Conservation (phyloP, 768 basidiomycete genomes). For the Boletales sp. region DNA sequence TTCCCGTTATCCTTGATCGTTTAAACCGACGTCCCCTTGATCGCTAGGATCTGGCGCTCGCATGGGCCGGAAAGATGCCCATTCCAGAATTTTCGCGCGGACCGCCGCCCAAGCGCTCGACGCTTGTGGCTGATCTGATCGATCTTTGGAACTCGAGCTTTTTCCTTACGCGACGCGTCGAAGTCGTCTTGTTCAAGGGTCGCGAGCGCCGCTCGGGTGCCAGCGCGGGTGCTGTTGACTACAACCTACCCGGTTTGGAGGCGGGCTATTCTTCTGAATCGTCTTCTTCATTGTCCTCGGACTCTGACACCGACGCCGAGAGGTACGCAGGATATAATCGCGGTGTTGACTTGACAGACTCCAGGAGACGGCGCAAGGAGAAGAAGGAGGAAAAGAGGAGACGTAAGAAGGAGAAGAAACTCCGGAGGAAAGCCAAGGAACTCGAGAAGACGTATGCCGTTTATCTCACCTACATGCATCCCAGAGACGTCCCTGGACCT, state of each 20-base stretch:
- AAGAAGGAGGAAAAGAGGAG: conserved; percentile 58
- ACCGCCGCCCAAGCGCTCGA: conserved; percentile 52
- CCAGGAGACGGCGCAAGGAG: conserved; percentile 51
- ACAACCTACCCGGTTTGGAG: conserved; percentile 46
- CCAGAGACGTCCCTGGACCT: conserved; percentile 28
- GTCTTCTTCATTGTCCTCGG: conserved; percentile 37
- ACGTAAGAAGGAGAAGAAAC: conserved; percentile 62
- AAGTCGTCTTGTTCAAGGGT: conserved; percentile 78
- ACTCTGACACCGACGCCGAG: conserved; percentile 41
- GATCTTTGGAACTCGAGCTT: conserved; percentile 79
- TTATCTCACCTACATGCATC: conserved; percentile 52
- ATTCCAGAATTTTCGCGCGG: conserved; percentile 50
- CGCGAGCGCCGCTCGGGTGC: conserved; percentile 73
- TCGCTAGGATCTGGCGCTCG: conserved; percentile 64
- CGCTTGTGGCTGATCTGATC: conserved; percentile 64
- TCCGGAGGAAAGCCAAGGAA: conserved; percentile 54
- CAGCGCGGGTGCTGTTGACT: conserved; percentile 51
- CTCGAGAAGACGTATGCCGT: conserved; percentile 61
- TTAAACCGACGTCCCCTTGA: not conserved
- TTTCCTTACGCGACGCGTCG: conserved; percentile 71
- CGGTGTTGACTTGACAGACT: conserved; percentile 44
- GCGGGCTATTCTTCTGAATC: conserved; percentile 40
- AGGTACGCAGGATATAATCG: conserved; percentile 45
- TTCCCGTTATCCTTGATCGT: not conserved
- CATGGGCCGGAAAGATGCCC: conserved; percentile 76